These are phyloP conservation scores for Fagopyrum esculentum DNA, from an alignment of 148 eudicot species.

Conservation along the genomic window DNA sequence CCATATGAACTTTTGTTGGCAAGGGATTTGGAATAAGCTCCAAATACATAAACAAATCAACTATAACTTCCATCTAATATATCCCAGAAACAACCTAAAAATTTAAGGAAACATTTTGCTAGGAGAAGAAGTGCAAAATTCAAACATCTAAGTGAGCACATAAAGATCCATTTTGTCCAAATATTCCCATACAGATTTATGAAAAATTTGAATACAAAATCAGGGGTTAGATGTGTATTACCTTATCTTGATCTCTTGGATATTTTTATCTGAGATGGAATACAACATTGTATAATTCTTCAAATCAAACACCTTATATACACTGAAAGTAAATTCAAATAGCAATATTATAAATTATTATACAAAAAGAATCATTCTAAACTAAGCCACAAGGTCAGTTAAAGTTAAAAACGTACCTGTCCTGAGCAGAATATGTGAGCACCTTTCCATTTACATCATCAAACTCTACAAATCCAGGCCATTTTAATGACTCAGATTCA, in stretches of 20 bases:
- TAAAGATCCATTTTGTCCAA: not conserved
- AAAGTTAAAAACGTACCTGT: not conserved
- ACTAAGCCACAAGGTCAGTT: not conserved
- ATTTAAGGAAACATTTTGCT: not conserved
- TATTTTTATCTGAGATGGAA: slow-evolving; percentile 83
- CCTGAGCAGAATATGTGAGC: slow-evolving; percentile 15
- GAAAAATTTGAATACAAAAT: not conserved
- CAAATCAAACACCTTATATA: not conserved
- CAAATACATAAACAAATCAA: not conserved
- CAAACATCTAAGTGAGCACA: not conserved
- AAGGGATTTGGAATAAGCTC: slow-evolving; percentile 13
- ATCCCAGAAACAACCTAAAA: not conserved
- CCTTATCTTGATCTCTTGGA: slow-evolving; percentile 95
- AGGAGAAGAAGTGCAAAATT: not conserved
- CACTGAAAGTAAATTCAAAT: not conserved
- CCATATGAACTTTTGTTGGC: no score
- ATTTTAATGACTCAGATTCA: slow-evolving; percentile 69
- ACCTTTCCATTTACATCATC: slow-evolving; percentile 61
- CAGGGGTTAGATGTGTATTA: slow-evolving; percentile 1
- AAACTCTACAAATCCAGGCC: slow-evolving; percentile 98
- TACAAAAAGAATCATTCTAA: no score
- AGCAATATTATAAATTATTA: not conserved
- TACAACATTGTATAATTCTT: slow-evolving; percentile 83
- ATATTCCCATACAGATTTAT: not conserved
- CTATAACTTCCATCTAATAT: not conserved